Percentiles rank a stretch among this genome's conserved stretches.
Conservation (phyloP, 306 rosid genomes). For the Ammopiptanthus mongolicus region DNA sequence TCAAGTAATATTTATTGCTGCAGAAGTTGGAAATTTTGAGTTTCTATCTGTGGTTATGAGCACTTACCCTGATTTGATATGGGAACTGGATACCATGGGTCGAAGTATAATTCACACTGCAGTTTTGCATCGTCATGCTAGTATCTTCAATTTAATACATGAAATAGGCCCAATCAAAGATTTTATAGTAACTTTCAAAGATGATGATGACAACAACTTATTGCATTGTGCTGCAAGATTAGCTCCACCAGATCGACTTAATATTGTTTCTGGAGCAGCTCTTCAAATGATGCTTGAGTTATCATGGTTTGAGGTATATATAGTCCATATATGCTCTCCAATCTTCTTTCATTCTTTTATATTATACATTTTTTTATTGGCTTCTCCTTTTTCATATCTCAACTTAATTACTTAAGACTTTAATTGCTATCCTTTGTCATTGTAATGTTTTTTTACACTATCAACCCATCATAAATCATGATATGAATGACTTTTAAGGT, state of each 20-base stretch:
- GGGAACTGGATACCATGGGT: conserved; percentile 18
- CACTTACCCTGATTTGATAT: conserved; percentile 35
- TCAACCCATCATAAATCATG: too few species aligned
- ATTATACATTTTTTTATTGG: not conserved
- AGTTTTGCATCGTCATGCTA: conserved; percentile 35
- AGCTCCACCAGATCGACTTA: conserved; percentile 26
- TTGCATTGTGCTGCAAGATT: conserved; percentile 33
- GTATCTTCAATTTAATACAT: conserved; percentile 37
- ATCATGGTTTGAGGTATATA: conserved; percentile 48
- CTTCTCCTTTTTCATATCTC: not conserved
- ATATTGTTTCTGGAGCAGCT: conserved; percentile 39
- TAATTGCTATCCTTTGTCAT: too few species aligned
- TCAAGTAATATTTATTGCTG: conserved; percentile 25
- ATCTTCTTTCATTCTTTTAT: not conserved
- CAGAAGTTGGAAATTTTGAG: conserved; percentile 39
- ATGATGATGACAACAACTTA: not conserved
- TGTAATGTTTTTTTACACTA: too few species aligned
- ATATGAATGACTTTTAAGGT: too few species aligned
- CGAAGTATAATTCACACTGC: conserved; percentile 36
- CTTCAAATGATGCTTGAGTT: conserved; percentile 40
- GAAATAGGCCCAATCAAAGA: conserved; percentile 31
- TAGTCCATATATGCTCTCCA: not conserved
- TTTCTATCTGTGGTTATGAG: conserved; percentile 31
- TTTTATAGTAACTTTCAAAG: not conserved
- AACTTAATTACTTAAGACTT: too few species aligned